Percentiles rank a stretch among this genome's conserved stretches.
Conservation (phyloP, 2,329 filamentous ascomycete genomes). For the Alternaria ethzedia region DNA sequence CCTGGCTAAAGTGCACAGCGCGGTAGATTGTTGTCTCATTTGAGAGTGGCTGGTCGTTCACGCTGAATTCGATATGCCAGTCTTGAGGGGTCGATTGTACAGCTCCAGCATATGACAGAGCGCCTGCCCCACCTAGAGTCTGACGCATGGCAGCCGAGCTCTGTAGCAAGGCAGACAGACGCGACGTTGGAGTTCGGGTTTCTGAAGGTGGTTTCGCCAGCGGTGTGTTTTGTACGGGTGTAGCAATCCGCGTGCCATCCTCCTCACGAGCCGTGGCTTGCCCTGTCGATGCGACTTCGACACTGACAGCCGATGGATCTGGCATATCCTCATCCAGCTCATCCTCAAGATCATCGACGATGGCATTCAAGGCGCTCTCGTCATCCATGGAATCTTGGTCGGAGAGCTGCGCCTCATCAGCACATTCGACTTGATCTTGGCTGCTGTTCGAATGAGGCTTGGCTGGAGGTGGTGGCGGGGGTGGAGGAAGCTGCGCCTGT, state of each 20-base stretch:
- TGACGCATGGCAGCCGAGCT: slow-evolving; percentile 40
- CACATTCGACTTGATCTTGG: slow-evolving; percentile 79
- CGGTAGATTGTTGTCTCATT: slow-evolving; percentile 97
- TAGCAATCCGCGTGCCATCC: slow-evolving; percentile 85
- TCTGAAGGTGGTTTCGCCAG: slow-evolving; percentile 39
- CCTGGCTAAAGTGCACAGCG: slow-evolving; percentile 78
- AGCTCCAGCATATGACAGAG: slow-evolving; percentile 83
- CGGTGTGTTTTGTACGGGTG: slow-evolving; percentile 69
- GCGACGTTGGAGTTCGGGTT: slow-evolving; percentile 34
- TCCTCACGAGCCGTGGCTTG: slow-evolving; percentile 92
- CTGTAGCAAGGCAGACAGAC: slow-evolving; percentile 40
- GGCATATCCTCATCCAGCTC: slow-evolving; percentile 72
- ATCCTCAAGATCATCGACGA: slow-evolving; percentile 89
- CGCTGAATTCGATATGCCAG: slow-evolving; percentile 96
- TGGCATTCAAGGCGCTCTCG: slow-evolving; percentile 72
- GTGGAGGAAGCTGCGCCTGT: slow-evolving; percentile 58
- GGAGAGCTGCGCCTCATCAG: slow-evolving; percentile 84
- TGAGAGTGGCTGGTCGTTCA: slow-evolving; percentile 81
- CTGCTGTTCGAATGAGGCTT: slow-evolving; percentile 41
- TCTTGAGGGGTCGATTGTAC: slow-evolving; percentile 83
- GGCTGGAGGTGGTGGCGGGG: slow-evolving; percentile 58
- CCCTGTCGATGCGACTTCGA: slow-evolving; percentile 85
- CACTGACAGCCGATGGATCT: slow-evolving; percentile 85
- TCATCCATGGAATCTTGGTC: slow-evolving; percentile 75
- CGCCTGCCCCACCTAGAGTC: slow-evolving; percentile 52